phyloP scores from a whole-genome alignment of 2,329 filamentous ascomycete species.

The Nigrograna mackinnonii region DNA sequence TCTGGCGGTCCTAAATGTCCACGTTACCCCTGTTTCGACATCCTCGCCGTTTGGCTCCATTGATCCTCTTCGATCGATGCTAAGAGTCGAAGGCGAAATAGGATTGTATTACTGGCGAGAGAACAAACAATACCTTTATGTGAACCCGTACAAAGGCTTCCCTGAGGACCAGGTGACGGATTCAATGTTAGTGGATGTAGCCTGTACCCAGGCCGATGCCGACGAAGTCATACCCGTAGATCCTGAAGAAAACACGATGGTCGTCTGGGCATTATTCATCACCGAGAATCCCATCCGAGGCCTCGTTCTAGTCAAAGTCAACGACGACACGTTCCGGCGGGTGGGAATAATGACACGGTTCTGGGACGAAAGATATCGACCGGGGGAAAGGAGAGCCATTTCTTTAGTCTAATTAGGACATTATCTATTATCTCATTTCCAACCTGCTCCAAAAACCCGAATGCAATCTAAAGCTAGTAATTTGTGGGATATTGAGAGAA shows the following conservation, averaged over 20 bases:
- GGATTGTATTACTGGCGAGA: slow-evolving; percentile 6
- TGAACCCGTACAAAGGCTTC: background rate
- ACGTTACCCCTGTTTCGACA: slow-evolving; percentile 5
- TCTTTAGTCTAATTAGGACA: too few relatives aligned
- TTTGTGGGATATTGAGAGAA: too few relatives aligned
- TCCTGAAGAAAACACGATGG: background rate
- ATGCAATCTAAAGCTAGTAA: too few relatives aligned
- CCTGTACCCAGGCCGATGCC: slow-evolving; percentile 5
- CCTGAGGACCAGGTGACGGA: too few relatives aligned
- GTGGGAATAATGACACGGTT: slow-evolving; percentile 6
- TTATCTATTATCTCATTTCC: too few relatives aligned
- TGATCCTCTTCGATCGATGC: slow-evolving; percentile 4
- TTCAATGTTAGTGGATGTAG: background rate
- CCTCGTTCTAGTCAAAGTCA: slow-evolving; percentile 2
- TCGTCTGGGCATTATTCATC: slow-evolving; percentile 4
- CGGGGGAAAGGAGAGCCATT: too few relatives aligned
- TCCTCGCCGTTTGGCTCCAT: slow-evolving; percentile 12
- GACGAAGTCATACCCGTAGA: background rate
- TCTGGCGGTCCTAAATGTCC: slow-evolving; percentile 4
- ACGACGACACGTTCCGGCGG: slow-evolving; percentile 2
- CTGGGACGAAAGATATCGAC: slow-evolving; percentile 2
- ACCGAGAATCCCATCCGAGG: slow-evolving; percentile 2
- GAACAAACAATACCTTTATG: slow-evolving; percentile 5
- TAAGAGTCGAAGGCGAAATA: slow-evolving; percentile 9
- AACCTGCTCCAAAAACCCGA: too few relatives aligned